Percentiles rank a stretch among this genome's conserved stretches.
These are phyloP conservation scores for Neofusicoccum ribis DNA, from an alignment of 2,329 filamentous ascomycete genomes.

Conservation along the genomic window DNA sequence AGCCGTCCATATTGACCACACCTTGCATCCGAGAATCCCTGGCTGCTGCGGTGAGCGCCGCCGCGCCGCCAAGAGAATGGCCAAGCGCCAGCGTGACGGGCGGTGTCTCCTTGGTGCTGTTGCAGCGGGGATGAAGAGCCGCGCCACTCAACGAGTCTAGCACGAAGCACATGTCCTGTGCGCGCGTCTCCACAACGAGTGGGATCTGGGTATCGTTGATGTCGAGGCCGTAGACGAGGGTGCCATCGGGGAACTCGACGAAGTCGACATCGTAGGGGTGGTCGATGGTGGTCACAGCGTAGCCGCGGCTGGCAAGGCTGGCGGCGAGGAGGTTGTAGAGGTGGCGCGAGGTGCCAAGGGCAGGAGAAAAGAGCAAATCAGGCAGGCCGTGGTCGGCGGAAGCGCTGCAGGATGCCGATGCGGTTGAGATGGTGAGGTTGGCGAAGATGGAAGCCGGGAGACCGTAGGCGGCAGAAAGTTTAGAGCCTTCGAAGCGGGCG, in stretches of 20 bases:
- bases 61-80: neutral
- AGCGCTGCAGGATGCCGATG: neutral
- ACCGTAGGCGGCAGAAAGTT: neutral
- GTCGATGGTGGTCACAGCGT: conserved; percentile 51
- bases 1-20: neutral
- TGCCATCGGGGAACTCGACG: conserved; percentile 49
- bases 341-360: conserved; percentile 45
- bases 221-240: too few species aligned
- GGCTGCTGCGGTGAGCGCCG: neutral
- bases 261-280: conserved; percentile 50
- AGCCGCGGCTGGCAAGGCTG: conserved; percentile 50
- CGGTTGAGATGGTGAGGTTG: neutral
- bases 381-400: conserved; percentile 21
- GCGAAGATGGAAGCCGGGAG: neutral
- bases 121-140: too few species aligned
- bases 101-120: neutral
- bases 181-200: neutral
- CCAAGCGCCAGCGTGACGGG: neutral
- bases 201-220: too few species aligned
- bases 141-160: neutral
- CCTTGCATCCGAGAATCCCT: neutral
- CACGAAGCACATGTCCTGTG: neutral
- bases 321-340: conserved; percentile 48
- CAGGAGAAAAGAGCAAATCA: conserved; percentile 45
- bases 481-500: neutral